Evolutionary conservation across 208 protist genomes (phyloP), one percentile per base, ranked within the genome.

Genomic region (Sergeia podlipaevii): DNA sequence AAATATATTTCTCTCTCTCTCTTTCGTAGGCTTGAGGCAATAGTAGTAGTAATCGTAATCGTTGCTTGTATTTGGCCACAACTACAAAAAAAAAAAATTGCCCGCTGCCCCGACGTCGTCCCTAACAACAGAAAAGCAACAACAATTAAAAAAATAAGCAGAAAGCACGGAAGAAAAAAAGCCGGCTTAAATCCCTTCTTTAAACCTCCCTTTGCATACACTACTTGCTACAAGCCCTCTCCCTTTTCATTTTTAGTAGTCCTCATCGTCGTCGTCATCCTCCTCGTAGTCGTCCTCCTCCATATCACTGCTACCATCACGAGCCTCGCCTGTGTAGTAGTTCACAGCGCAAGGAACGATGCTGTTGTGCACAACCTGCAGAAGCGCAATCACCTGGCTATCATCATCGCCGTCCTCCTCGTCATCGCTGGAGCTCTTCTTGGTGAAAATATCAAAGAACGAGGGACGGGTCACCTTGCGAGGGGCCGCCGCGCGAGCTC

Each of bases 301-400:
- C 2, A 80, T 44, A 41, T 90, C 77, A 54, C 73, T 78, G 65
- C 51, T 70, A 26, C 88, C 88, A 36, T 95, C 80, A 4, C 76
- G 76, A 18, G 87, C 87, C 71, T 95, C 84, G 50, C 84, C 84
- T 11, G 88, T 95, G 79, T 92, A 95, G 73, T 80, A 84, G 39
- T 80, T 60, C 26, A 92, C 81, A 4, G 88, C 88, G 45, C 68
- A 63, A 3, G 88, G 88, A 38, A 95, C 75, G 43, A 95, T 75
- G 52, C 58, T 66, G 37, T 70, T 74, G 70, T 86, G 76, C 23
- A 95, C 59, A 5, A 74, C 53, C 29, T 65, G 39, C 11, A 76
- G 44, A 13, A 70, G 45, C 29, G 65, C 56, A 29, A 84, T 60
- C 47, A 77, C 65, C 49, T 89, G 72, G 32, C 89, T 74, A 7